phyloP scores from a whole-genome alignment of 345 rosid genomes.

The Brassica rapa region DNA sequence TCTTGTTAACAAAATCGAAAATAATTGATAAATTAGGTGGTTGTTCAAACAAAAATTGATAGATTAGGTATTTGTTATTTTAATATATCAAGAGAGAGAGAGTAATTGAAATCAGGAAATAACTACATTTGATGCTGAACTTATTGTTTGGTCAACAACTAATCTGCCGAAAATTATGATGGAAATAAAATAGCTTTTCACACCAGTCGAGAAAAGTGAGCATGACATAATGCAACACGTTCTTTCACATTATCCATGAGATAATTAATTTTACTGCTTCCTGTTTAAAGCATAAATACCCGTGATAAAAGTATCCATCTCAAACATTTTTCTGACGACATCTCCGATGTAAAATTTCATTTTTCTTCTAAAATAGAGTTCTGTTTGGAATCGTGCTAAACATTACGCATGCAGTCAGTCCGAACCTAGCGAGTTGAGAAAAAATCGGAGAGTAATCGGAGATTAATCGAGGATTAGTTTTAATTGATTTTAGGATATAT shows the following conservation, averaged over 20 bases:
- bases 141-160: conserved; percentile 24
- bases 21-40: neutral
- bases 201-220: conserved; percentile 30
- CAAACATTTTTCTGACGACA: too few relatives aligned
- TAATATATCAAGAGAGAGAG: neutral
- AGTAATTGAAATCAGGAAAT: neutral
- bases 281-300: conserved; percentile 21
- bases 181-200: conserved; percentile 6
- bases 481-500: too few relatives aligned
- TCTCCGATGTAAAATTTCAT: too few relatives aligned
- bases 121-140: neutral
- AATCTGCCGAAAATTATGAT: conserved; percentile 13
- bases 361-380: too few relatives aligned
- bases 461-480: too few relatives aligned
- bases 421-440: too few relatives aligned
- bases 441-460: too few relatives aligned
- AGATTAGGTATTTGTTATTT: neutral
- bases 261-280: conserved; percentile 28
- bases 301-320: conserved; percentile 23
- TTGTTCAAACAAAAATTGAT: neutral
- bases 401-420: too few relatives aligned
- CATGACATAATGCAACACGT: conserved; percentile 28
- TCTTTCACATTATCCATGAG: conserved; percentile 32
- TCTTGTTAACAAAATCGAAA: neutral
- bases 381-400: too few relatives aligned